Evolutionary conservation across 1,139 yeast species (phyloP), one percentile per base, ranked within the genome.

Genomic region (Yamadazyma aaseri): DNA sequence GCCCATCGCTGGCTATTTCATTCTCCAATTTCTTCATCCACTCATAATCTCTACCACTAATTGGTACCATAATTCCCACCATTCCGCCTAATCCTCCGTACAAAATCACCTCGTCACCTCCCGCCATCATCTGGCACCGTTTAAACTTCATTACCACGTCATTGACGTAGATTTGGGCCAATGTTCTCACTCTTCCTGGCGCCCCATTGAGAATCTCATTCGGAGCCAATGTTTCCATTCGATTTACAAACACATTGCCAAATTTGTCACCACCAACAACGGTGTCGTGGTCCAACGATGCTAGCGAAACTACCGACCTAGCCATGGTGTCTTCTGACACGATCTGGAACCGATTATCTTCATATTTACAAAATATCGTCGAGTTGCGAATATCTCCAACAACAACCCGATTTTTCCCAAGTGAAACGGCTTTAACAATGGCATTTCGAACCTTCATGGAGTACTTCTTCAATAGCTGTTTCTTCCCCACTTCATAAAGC

Each of bases 261-360:
- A 84, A 89, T 49, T 81, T 82, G 53, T 92, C 98, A n/a, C 96
- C 96, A 1, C 85, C 87, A 25, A 85, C 63, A 0, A 85, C 73
- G 0, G 97, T 87, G 39, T 79, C 80, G 38, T 77, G 73, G 55
- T 92, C 98, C 6, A 92, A 58, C 45, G 76, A 59, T 2, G 66
- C 50, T 29, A 83, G 46, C 2, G 80, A 52, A 0, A 95, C 82
- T 3, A 83, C 67, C 50, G 83, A 86, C 21, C 97, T 66, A 29
- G 79, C 69, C 32, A 81, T 59, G 0, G 71, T 59, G 57, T 92
- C 97, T 50, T 82, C 89, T 1, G 81, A 81, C 44, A 89, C 65
- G 1, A 82, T 73, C 8, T 79, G 51, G 48, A 90, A 81, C 15
- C 53, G 53, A 49, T 81, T 78, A 1, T 63, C 51, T 44, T 84